Base-by-base conservation (phyloP, 176 grass and related monocot genomes). In the Avena insularis region DNA sequence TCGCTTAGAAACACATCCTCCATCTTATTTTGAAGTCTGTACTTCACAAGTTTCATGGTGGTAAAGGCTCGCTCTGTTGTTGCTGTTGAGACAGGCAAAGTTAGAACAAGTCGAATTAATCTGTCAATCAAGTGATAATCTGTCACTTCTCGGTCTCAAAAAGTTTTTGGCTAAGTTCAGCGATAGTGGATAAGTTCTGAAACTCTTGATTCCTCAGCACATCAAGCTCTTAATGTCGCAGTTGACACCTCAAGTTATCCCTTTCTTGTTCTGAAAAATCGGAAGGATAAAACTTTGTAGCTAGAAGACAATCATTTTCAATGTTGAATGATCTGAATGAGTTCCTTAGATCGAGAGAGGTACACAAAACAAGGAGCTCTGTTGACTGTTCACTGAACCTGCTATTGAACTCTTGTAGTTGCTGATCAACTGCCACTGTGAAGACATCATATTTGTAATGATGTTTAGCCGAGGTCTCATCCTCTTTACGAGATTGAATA, bases 251-350 rank as follows among this genome's bases (percentile, higher is more conserved):
- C 40, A 80, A 80, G 14, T 48, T 80, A 6, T 4, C 9, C 43
- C 12, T 80, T 21, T 65, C 33, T 16, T 80, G 13, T 31, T 80
- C 58, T 17, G n/a, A 48, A 80, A 80, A 80, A 64, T 64, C 58
- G 6, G 38, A 14, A 61, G 12, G 77, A 23, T 62, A 79, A 13
- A 78, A 78, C 47, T 78, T 78, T 36, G 7, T 21, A 43, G 53
- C 53, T 55, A 55, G 53, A 55, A 55, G 13, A 17, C 15, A 55
- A 15, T 17, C 14, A 17, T 55, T 55, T 17, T 17, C 14, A 55
- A 55, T 14, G 53, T 55, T 55, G 4, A 55, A 55, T 55, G 53
- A 17, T 16, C 53, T 55, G 54, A 57, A 23, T 25, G 77, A 79
- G 12, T 79, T 45, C 17, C 35, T 62, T 25, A 36, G 35, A 62